These are phyloP conservation scores for Lactuca saligna DNA, from an alignment of 129 eudicot species.

Conservation along the genomic window DNA sequence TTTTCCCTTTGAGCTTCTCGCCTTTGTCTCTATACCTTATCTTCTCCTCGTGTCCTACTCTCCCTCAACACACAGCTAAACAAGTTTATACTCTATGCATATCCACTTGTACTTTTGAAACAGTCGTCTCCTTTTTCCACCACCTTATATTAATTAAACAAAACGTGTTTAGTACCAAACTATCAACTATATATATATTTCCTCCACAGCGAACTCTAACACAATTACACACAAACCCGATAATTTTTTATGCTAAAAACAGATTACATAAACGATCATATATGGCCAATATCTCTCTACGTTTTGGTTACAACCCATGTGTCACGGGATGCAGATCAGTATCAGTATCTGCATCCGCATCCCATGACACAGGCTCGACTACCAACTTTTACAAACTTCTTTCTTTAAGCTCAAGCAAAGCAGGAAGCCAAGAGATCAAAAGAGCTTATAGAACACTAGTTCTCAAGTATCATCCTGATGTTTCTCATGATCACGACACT, in stretches of 20 bases:
- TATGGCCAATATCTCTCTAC: conserved; percentile 21
- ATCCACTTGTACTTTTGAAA: conserved; percentile 30
- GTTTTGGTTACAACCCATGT: conserved; percentile 21
- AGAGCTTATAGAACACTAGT: conserved; percentile 37
- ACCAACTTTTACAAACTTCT: conserved; percentile 34
- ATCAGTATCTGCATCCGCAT: conserved; percentile 19
- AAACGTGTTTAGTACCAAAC: conserved; percentile 22
- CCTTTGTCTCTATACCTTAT: conserved; percentile 21
- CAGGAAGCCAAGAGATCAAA: conserved; percentile 36
- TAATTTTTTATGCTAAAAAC: background rate
- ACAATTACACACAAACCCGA: background rate
- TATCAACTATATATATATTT: conserved; percentile 21
- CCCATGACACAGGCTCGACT: conserved; percentile 6
- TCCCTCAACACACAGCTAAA: background rate
- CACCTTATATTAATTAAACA: background rate
- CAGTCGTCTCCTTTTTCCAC: background rate
- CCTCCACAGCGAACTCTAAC: background rate
- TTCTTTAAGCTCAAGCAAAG: conserved; percentile 36
- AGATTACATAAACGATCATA: background rate
- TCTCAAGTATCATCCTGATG: conserved; percentile 48
- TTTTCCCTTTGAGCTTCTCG: conserved; percentile 36
- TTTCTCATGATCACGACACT: conserved; percentile 26
- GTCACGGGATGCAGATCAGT: conserved; percentile 26
- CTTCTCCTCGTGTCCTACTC: conserved; percentile 19
- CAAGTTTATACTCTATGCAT: conserved; percentile 8